Evolutionary conservation across 1,284 basidiomycete genomes (phyloP), one percentile per base, ranked within the genome.

Genomic region (Ceratobasidium sp.): DNA sequence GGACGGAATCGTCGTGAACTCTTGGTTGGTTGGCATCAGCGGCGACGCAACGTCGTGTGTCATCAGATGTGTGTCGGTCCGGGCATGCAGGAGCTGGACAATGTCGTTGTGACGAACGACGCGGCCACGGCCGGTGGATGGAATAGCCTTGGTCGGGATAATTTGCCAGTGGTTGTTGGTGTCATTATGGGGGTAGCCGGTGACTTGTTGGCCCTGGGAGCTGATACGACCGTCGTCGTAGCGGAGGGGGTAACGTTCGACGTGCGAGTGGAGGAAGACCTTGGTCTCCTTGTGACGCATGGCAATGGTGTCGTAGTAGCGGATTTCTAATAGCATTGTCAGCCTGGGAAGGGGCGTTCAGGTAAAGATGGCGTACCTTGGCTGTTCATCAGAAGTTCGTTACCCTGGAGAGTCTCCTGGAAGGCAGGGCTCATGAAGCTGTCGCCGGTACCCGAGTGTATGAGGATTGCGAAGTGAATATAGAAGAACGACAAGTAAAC

Each of bases 11-110:
- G 96, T 97, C 2, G 96, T 99, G 82, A 99, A 96, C 82, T 99
- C 98, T 82, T 98, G 95, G 82, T 99, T 98, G 49, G 98, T 99
- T 9, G 97, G 90, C 92, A 96, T 98, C 68, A 96, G 88, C 1
- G 98, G 94, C 2, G 95, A 98, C 0, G 98, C 98, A 75, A 99
- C 98, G 81, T 99, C 98, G 81, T 99, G 98, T 0, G 96, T 96
- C 61, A 99, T 84, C 51, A 99, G 89, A 74, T 90, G 83, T 0
- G 90, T 90, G 78, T 96, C 84, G 8, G 96, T 98, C 81, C 88
- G 89, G 80, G 95, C 87, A 80, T 99, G 98, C 31, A 95, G 84
- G 39, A 99, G 88, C 80, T 96, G 96, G 77, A 99, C 87, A 68
- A 93, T 82, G 81, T 99, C 96, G 76, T 93, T 88, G 79, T 98